phyloP scores from a whole-genome alignment of 805 yeast genomes.

The Saccharomycopsis vini region DNA sequence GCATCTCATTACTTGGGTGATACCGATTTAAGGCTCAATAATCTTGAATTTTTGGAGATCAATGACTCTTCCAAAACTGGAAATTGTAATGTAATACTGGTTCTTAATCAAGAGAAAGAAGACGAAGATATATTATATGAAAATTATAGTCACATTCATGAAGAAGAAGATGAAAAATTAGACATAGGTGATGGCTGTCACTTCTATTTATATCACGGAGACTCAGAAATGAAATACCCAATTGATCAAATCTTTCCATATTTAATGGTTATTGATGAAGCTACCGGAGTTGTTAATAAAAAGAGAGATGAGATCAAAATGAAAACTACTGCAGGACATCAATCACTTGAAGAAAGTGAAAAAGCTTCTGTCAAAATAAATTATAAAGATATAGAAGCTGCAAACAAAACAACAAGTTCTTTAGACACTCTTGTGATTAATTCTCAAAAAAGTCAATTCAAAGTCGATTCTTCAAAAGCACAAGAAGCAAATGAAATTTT shows the following conservation, averaged over 20 bases:
- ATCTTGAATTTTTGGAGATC: constrained; percentile 17
- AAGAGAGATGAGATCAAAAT: background rate
- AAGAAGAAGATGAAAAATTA: constrained; percentile 7
- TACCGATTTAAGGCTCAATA: constrained; percentile 2
- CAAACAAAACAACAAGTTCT: too few relatives aligned
- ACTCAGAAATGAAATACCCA: constrained; percentile 7
- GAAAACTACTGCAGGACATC: too few relatives aligned
- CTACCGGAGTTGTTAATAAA: background rate
- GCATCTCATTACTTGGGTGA: background rate
- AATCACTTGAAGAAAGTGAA: background rate
- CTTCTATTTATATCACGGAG: constrained; percentile 12
- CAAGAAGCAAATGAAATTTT: constrained; percentile 14
- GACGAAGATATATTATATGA: constrained; percentile 10
- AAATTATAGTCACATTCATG: background rate
- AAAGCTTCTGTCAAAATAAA: too few relatives aligned
- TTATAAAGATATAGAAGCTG: too few relatives aligned
- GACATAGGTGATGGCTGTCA: constrained; percentile 19
- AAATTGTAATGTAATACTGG: constrained; percentile 11
- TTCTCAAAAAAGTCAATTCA: background rate
- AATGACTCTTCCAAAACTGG: constrained; percentile 2
- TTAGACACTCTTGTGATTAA: background rate
- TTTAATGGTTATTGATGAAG: constrained; percentile 9
- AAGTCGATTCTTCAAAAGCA: constrained; percentile 11
- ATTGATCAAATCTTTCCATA: constrained; percentile 11
- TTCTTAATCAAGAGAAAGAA: background rate